These are phyloP conservation scores for Fusarium sp. DNA, from an alignment of 2,329 filamentous ascomycete species.

Conservation along the genomic window DNA sequence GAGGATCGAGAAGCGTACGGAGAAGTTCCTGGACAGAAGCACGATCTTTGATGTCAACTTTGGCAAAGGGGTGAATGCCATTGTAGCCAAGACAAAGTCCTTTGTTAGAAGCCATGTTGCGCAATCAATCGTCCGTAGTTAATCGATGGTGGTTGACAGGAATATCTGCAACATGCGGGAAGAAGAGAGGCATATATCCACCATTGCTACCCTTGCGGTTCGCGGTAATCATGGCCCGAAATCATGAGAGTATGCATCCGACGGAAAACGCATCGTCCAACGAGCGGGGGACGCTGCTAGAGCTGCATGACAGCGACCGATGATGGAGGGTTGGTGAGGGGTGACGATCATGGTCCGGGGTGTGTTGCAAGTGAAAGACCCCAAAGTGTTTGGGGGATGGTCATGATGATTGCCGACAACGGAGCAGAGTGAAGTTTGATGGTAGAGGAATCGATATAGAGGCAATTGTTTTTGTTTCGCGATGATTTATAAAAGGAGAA, in stretches of 20 bases:
- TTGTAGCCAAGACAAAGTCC: constrained; percentile 61
- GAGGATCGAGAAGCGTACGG: constrained; percentile 74
- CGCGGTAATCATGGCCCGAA: constrained; percentile 19
- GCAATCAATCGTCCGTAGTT: neutral
- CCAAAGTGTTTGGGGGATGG: constrained; percentile 33
- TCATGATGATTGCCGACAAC: constrained; percentile 13
- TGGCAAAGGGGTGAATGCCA: constrained; percentile 66
- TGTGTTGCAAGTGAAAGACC: constrained; percentile 18
- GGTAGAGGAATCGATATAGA: neutral
- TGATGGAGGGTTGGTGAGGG: constrained; percentile 32
- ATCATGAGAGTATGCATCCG: constrained; percentile 11
- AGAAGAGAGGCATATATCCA: constrained; percentile 11
- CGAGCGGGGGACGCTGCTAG: constrained; percentile 16
- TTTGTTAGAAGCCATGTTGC: constrained; percentile 35
- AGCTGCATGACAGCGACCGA: constrained; percentile 20
- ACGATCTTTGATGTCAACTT: constrained; percentile 62
- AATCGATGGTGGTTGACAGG: neutral
- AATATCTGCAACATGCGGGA: neutral
- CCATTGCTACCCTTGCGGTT: constrained; percentile 12
- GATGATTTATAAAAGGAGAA: neutral
- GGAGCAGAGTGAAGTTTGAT: neutral
- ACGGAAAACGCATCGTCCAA: constrained; percentile 6
- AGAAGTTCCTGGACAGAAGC: constrained; percentile 72
- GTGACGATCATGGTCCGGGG: neutral
- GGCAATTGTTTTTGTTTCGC: neutral